Evolutionary conservation across 2,329 filamentous ascomycete species (phyloP), one percentile per base, ranked within the genome.

Genomic region (Graphiopsis chlorocephala): DNA sequence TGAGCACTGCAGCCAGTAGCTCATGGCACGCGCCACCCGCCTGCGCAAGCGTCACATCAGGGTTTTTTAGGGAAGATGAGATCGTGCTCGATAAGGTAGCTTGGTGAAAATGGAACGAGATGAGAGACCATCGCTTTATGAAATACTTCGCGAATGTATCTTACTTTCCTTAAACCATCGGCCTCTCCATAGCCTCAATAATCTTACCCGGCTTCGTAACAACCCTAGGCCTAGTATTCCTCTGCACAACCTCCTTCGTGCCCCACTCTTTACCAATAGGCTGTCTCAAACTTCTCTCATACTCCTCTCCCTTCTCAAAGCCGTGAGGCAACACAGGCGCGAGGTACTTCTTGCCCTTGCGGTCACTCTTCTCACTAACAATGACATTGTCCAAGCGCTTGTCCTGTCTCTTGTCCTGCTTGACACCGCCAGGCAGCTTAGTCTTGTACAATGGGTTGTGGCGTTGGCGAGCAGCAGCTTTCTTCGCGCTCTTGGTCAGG

Each of bases 221-320:
- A 69, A 98, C 86, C 72, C 92, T 87, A 65, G 95, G 95, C 85
- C 94, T 96, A 66, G 91, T 96, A 67, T 86, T 86, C 71, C 90
- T 87, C 82, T 98, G 93, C 84, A 95, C 95, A 15, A 90, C 92
- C 81, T 92, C 88, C 85, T 97, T 97, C n/a, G 94, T 98, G 71
- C 89, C 88, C 93, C 94, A 99, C 78, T 99, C 94, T 17, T 90
- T 92, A 1, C 95, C 95, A 66, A 98, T 87, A 1, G 95, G 95
- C 70, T 97, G 80, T 50, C 94, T 85, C 65, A 98, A 81, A 68
- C 90, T 91, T 59, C 94, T 84, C 82, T 99, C 95, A 79, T 98
- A 98, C 82, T 97, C 93, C 74, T 90, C 85, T 70, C 85, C 85
- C 29, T 86, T 92, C 82, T 97, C 94, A 78, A 93, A 98, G n/a